These are phyloP conservation scores for Leptographium lundbergii DNA, from an alignment of 2,329 filamentous ascomycete species.

Conservation along the genomic window DNA sequence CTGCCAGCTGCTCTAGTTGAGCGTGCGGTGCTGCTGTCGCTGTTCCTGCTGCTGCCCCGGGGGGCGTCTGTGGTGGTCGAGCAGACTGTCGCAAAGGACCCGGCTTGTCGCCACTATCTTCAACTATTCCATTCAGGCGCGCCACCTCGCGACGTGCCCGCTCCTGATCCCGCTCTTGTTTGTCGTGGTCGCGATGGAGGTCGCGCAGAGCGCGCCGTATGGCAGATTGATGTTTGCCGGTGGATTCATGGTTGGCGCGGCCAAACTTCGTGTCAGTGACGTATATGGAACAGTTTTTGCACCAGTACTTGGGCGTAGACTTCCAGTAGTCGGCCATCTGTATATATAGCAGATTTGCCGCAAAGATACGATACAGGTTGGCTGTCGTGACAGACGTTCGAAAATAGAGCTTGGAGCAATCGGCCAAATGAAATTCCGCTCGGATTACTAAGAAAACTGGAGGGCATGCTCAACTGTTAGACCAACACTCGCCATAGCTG, in stretches of 20 bases:
- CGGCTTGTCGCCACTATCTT: conserved; percentile 16
- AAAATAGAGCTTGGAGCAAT: too few relatives aligned
- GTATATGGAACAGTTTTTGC: conserved; percentile 86
- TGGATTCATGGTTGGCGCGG: conserved; percentile 78
- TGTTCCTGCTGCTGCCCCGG: background rate
- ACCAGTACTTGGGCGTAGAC: conserved; percentile 94
- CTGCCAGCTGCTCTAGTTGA: conserved; percentile 78
- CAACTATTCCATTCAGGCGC: conserved; percentile 66
- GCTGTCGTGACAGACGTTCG: too few relatives aligned
- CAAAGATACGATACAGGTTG: background rate
- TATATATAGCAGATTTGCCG: background rate
- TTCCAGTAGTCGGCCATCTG: conserved; percentile 99
- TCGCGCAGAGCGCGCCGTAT: conserved; percentile 85
- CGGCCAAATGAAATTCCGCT: too few relatives aligned
- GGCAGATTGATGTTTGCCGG: conserved; percentile 68
- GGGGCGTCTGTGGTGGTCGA: background rate
- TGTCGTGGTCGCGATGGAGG: conserved; percentile 73
- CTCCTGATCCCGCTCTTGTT: conserved; percentile 68
- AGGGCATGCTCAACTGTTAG: too few relatives aligned
- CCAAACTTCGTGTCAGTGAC: conserved; percentile 90
- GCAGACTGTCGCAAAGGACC: background rate
- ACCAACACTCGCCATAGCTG: too few relatives aligned
- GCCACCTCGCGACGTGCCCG: conserved; percentile 75
- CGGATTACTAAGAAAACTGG: too few relatives aligned
- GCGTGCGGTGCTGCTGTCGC: conserved; percentile 39